Conservation (phyloP, 2,329 filamentous ascomycete species). For the Claviceps quebecensis region DNA sequence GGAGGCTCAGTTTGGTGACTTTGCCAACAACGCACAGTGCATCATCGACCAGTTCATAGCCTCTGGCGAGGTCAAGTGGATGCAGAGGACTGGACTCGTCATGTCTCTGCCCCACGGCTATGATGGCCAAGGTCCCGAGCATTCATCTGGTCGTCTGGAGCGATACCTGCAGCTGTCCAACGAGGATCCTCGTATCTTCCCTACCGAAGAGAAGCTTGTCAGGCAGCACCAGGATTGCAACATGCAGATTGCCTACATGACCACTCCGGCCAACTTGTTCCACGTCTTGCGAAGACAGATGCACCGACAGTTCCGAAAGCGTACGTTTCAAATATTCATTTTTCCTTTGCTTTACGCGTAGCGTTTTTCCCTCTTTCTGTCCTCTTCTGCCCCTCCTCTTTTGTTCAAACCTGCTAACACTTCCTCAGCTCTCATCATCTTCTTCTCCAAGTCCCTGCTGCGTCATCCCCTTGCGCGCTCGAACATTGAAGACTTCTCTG, state of each 20-base stretch:
- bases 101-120: conserved; percentile 96
- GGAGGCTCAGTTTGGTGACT: conserved; percentile 99
- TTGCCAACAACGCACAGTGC: conserved; percentile 98
- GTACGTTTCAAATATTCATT: conserved; percentile 31
- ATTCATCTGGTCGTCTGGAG: conserved; percentile 94
- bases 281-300: conserved; percentile 94
- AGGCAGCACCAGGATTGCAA: conserved; percentile 99
- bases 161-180: conserved; percentile 95
- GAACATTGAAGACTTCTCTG: conserved; percentile 77
- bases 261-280: conserved; percentile 91
- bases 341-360: background rate
- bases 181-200: conserved; percentile 91
- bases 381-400: background rate
- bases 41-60: conserved; percentile 99
- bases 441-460: conserved; percentile 96
- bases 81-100: conserved; percentile 91
- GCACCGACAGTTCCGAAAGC: conserved; percentile 98
- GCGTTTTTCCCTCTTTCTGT: background rate
- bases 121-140: conserved; percentile 94
- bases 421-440: conserved; percentile 66
- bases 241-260: conserved; percentile 97
- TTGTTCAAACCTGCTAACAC: conserved; percentile 1
- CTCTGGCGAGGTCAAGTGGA: conserved; percentile 96
- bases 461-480: conserved; percentile 89
- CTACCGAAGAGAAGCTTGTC: conserved; percentile 72